Base-by-base conservation (phyloP, 2,329 filamentous ascomycete genomes). In the Trichocomaceae sp. region DNA sequence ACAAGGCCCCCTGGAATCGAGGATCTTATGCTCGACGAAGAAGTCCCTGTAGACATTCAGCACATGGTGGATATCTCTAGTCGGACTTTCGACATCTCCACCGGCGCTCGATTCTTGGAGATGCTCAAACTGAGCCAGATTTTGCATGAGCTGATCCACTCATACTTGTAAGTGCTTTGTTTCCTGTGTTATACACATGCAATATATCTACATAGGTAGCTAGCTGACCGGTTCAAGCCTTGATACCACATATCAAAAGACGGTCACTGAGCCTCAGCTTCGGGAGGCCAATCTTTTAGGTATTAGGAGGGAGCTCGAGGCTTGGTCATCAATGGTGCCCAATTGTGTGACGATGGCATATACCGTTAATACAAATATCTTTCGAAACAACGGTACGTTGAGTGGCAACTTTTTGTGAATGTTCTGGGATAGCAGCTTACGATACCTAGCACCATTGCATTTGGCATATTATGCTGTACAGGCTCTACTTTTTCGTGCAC, bases 11-110 rank as follows among this genome's bases (percentile, higher is more conserved):
- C 71, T 6, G 63, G 66, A 5, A 68, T 77, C 60, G 74, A 77
- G 1, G 75, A 78, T 57, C 51, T 77, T 8, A 61, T 67, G 7
- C 71, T 66, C 17, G 75, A 77, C 31, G 76, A 78, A 58, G 69
- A 75, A 49, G 68, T 77, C 62, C 19, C 77, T 10, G 71, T 73
- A 41, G 61, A 64, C 1, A 57, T 60, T 5, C 67, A 69, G 52
- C 61, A 60, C 5, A 49, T 54, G 2, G 72, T 74, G 23, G 65
- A 72, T 12, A 59, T 69, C 4, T 65, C 69, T 10, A 60, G 52
- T n/a, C 44, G 50, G 22, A 39, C 0, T 64, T 67, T 41, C 20
- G 37, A 41, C 15, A 41, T 41, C n/a, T 41, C 37, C 10, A 41
- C 37, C n/a, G 5, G 72, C 69, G 0, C 69, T 69, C 1, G 66